Evolutionary conservation across 2,329 filamentous ascomycete species (phyloP), one percentile per base, ranked within the genome.

Genomic region (Fusarium vanettenii): DNA sequence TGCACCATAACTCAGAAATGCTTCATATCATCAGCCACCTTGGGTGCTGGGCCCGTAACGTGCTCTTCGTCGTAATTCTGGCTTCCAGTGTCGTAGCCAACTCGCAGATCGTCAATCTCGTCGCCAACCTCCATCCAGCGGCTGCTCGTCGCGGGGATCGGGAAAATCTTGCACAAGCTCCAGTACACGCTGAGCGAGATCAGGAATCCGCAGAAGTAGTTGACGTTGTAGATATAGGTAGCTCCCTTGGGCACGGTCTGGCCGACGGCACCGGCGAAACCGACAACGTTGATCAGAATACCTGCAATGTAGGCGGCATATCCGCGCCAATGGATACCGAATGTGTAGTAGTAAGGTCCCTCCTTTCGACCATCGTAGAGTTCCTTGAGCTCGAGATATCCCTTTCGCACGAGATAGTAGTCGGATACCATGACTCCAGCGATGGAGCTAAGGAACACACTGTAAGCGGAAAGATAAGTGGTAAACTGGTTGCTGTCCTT

Each of bases 361-460:
- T 84, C 85, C 65, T 86, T 88, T 64, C 91, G 90, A 11, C 89
- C 92, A 61, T 92, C 92, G 86, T 97, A 98, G 0, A 98, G 89
- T 65, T 94, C 91, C 78, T 90, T 92, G 75, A 96, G 87, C 74
- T 95, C 90, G 3, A 97, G 87, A 81, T 95, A 97, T 6, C 95
- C 95, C 68, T 89, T 92, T 67, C 95, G 93, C 6, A 98, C 94
- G 66, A 93, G 72, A 83, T 97, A 98, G 86, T 98, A 98, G 83
- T 98, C 95, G 76, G 88, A 90, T 70, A 95, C 87, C 85, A 98
- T 97, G 73, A 97, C 94, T n/a, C 95, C 95, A 0, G 94, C 95
- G 72, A 98, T 97, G 50, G 93, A 95, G 69, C 93, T 95, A n/a
- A 98, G 89, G 84, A 98, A 98, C 66, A 98, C 95, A 4, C 93